These are phyloP conservation scores for Amaranthus cruentus DNA, from an alignment of 148 eudicot species.

Conservation along the genomic window DNA sequence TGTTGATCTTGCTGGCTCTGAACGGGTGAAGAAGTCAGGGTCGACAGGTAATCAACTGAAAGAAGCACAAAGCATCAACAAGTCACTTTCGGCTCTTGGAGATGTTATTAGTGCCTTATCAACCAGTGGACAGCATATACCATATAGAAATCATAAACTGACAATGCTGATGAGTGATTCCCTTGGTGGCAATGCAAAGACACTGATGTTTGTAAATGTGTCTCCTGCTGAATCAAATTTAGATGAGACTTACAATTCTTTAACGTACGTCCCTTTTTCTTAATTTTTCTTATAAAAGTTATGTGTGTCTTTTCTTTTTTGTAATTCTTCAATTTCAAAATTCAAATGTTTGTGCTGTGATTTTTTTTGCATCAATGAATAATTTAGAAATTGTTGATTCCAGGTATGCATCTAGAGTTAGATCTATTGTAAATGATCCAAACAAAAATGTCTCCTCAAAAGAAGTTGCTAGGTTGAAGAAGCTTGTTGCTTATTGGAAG, in stretches of 20 bases:
- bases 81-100: constrained; percentile 95
- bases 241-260: constrained; percentile 91
- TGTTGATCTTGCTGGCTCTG: constrained; percentile 99
- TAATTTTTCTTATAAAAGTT: not conserved
- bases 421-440: constrained; percentile 89
- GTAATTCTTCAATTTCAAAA: no score
- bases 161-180: constrained; percentile 99
- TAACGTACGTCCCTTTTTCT: constrained; percentile 47
- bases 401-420: constrained; percentile 96
- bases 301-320: not conserved
- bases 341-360: not conserved
- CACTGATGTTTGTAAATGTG: constrained; percentile 90
- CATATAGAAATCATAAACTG: constrained; percentile 89
- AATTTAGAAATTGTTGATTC: not conserved
- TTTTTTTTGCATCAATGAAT: not conserved
- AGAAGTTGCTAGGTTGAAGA: constrained; percentile 91
- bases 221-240: constrained; percentile 95
- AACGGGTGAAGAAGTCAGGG: constrained; percentile 92
- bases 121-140: constrained; percentile 81
- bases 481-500: constrained; percentile 79
- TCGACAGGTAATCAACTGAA: constrained; percentile 83
- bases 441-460: constrained; percentile 87
- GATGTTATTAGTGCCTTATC: constrained; percentile 95
- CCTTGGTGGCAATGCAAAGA: constrained; percentile 95
- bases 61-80: constrained; percentile 98